These are phyloP conservation scores for Curvularia hawaiiensis DNA, from an alignment of 2,329 filamentous ascomycete species.

Conservation along the genomic window DNA sequence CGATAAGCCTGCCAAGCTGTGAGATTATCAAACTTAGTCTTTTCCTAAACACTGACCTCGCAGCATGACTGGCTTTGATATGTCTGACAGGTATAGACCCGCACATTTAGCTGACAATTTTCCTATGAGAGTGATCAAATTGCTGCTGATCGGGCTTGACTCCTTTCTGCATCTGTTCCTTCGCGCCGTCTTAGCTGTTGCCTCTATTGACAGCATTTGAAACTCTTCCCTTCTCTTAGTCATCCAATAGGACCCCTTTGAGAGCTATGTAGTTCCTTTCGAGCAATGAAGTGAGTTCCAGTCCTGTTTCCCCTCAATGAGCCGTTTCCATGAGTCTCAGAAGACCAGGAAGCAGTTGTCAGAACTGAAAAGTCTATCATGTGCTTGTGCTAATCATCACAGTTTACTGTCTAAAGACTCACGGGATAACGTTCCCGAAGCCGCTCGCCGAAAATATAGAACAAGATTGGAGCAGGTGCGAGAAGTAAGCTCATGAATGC, in stretches of 20 bases:
- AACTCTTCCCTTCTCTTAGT: too few species aligned
- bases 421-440: conserved; percentile 52
- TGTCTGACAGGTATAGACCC: background rate
- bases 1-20: conserved; percentile 26
- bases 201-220: too few species aligned
- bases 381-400: background rate
- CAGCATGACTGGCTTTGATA: background rate
- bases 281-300: too few species aligned
- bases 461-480: conserved; percentile 56
- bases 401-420: conserved; percentile 18
- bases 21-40: background rate
- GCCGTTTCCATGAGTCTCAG: too few species aligned
- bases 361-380: background rate
- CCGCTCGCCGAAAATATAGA: conserved; percentile 54
- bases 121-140: background rate
- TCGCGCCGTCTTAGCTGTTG: too few species aligned
- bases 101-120: background rate
- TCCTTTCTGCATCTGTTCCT: too few species aligned
- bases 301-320: too few species aligned
- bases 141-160: background rate
- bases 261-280: too few species aligned
- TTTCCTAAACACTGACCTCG: background rate
- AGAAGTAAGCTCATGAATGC: conserved; percentile 52
- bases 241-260: too few species aligned
- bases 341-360: too few species aligned